Evolutionary conservation across 2,329 filamentous ascomycete species (phyloP).

Genomic region (Botrytis medusae): DNA sequence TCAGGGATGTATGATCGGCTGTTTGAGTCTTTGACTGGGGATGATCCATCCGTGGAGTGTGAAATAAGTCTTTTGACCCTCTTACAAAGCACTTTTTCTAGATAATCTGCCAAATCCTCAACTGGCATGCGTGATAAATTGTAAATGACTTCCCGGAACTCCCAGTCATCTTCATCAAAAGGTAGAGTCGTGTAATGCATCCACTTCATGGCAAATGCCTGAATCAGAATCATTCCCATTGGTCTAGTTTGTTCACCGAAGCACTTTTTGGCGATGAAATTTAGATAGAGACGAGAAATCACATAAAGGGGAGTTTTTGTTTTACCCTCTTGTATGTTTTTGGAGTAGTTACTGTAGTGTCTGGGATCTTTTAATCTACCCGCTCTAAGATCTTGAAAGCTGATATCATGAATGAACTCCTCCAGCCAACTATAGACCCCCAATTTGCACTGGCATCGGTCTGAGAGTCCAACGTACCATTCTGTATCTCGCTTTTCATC

Average conservation of each 20-base stretch:
- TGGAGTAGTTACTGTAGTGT: not conserved
- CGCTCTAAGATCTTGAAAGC: not conserved
- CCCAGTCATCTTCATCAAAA: conserved; percentile 8
- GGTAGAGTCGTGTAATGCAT: not conserved
- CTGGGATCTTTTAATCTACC: not conserved
- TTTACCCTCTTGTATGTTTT: not conserved
- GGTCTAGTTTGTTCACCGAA: not conserved
- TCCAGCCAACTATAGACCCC: not conserved
- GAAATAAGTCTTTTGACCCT: not conserved
- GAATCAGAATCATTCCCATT: not conserved
- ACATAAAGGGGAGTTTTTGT: not conserved
- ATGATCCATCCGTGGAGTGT: not conserved
- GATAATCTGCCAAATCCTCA: not conserved
- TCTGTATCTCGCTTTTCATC: not conserved
- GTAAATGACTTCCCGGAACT: not conserved
- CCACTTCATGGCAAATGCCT: not conserved
- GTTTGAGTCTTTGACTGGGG: too few species aligned
- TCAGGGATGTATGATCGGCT: too few species aligned
- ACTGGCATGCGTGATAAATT: not conserved
- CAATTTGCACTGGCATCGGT: not conserved
- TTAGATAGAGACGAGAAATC: not conserved
- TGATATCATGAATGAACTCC: not conserved
- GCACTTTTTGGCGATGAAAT: not conserved
- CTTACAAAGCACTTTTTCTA: not conserved
- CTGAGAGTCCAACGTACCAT: not conserved